phyloP scores from a whole-genome alignment of 78 protist species.

The Speleostelium caveatum region DNA sequence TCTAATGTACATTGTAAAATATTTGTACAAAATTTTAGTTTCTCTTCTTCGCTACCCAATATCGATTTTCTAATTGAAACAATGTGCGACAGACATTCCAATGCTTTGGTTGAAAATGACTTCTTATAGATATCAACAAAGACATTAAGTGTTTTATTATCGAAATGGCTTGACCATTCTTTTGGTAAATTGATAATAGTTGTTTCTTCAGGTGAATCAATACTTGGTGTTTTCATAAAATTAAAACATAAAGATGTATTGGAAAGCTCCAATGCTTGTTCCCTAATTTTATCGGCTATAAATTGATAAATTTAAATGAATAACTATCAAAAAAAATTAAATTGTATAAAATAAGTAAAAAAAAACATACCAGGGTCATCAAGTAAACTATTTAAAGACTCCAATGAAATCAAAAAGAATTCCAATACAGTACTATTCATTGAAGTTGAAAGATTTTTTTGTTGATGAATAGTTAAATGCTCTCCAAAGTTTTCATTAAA shows the following conservation, averaged over 20 bases:
- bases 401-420: conserved; percentile 42
- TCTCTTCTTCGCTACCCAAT: conserved; percentile 47
- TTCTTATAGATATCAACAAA: conserved; percentile 36
- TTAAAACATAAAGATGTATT: conserved; percentile 55
- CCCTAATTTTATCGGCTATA: conserved; percentile 50
- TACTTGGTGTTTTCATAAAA: conserved; percentile 40
- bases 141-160: conserved; percentile 19
- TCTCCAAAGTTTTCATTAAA: conserved; percentile 63
- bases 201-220: conserved; percentile 52
- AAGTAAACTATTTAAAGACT: conserved; percentile 23
- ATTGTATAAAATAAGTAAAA: neutral
- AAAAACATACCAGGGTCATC: neutral
- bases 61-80: conserved; percentile 66
- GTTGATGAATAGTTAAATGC: conserved; percentile 48
- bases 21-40: conserved; percentile 27
- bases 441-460: conserved; percentile 52
- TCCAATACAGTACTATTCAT: conserved; percentile 37
- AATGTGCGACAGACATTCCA: conserved; percentile 51
- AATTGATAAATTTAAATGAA: neutral
- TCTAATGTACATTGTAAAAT: conserved; percentile 11
- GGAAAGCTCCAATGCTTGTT: conserved; percentile 47
- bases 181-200: conserved; percentile 43
- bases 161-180: conserved; percentile 40
- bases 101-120: conserved; percentile 23
- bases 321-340: no score